phyloP scores from a whole-genome alignment of 2,329 filamentous ascomycete species.

The Calycina herbarum region DNA sequence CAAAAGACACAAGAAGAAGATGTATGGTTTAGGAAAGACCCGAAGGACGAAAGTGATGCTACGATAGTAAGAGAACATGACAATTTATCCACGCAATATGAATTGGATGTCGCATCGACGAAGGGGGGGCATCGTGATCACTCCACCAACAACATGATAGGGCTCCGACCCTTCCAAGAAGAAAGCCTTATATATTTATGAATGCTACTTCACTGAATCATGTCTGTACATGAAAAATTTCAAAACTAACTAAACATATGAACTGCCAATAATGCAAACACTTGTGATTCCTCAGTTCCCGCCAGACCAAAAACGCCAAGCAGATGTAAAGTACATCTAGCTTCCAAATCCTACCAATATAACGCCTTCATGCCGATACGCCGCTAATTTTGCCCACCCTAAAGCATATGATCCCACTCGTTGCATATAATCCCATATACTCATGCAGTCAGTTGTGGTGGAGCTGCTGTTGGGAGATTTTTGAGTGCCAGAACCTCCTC shows the following conservation, averaged over 20 bases:
- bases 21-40: not conserved
- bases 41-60: not conserved
- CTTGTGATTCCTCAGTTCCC: not conserved
- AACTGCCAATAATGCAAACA: not conserved
- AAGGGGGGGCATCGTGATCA: not conserved
- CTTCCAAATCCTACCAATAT: conserved; percentile 2
- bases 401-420: too few relatives aligned
- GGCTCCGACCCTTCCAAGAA: not conserved
- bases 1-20: not conserved
- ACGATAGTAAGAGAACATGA: not conserved
- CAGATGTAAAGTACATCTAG: not conserved
- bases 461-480: not conserved
- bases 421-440: not conserved
- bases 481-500: not conserved
- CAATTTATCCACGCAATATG: not conserved
- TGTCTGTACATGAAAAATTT: not conserved
- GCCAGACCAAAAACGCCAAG: not conserved
- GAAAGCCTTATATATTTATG: conserved; percentile 4
- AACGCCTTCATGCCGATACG: not conserved
- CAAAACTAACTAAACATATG: not conserved
- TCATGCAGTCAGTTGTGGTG: not conserved
- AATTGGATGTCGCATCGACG: not conserved
- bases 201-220: not conserved
- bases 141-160: not conserved
- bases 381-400: not conserved